Conservation (phyloP, 805 yeast species). For the Nakazawaea molendinolei region DNA sequence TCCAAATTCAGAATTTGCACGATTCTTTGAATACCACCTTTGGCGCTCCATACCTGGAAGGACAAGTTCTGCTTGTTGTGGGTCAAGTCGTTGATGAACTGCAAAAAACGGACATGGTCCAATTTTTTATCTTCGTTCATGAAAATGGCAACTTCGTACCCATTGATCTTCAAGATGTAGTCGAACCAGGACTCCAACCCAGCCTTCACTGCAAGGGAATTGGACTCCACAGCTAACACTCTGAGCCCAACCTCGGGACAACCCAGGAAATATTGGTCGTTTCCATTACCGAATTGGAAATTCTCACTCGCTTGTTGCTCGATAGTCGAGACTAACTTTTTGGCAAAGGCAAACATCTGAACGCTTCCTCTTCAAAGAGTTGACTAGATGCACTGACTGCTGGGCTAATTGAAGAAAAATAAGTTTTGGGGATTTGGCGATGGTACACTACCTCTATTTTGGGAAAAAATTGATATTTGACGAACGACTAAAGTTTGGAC, state of each 20-base stretch:
- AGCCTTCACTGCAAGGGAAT: conserved; percentile 39
- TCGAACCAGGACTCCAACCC: conserved; percentile 86
- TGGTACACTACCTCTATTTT: too few species aligned
- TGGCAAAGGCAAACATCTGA: conserved; percentile 63
- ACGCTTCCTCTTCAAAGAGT: too few species aligned
- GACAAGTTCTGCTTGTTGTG: conserved; percentile 26
- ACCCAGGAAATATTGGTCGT: conserved; percentile 30
- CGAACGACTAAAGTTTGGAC: too few species aligned
- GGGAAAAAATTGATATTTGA: too few species aligned
- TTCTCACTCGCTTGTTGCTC: conserved; percentile 30
- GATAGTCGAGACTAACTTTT: conserved; percentile 48
- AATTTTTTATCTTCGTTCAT: conserved; percentile 1
- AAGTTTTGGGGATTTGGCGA: too few species aligned
- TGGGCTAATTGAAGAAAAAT: too few species aligned
- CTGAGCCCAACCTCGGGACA: conserved; percentile 46
- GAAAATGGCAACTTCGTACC: conserved; percentile 44
- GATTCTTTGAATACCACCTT: conserved; percentile 61
- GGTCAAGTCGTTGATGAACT: conserved; percentile 11
- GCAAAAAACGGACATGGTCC: conserved; percentile 12
- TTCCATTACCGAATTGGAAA: conserved; percentile 14
- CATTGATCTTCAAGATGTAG: conserved; percentile 74
- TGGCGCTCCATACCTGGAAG: conserved; percentile 78
- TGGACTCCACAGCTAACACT: conserved; percentile 40
- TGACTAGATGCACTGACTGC: too few species aligned
- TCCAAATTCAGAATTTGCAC: conserved; percentile 23